Evolutionary conservation across 805 yeast genomes (phyloP).

Genomic region (Starmerella bombicola): DNA sequence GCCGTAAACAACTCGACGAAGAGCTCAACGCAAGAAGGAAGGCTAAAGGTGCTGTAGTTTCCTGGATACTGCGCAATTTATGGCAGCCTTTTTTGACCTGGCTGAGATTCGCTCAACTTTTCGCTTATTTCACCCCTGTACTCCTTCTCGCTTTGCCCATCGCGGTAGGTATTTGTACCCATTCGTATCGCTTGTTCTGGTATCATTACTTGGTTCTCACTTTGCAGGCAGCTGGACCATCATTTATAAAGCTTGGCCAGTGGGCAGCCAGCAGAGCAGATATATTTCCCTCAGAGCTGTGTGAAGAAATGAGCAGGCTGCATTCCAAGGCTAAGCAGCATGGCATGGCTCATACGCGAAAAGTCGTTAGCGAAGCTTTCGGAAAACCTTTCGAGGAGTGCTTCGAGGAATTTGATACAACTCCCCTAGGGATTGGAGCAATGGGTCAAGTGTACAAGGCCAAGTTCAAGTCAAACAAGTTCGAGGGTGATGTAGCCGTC

Average conservation of each 20-base stretch:
- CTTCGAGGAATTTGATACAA: constrained; percentile 62
- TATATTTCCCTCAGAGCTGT: constrained; percentile 67
- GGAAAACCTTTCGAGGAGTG: constrained; percentile 53
- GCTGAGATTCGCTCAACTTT: constrained; percentile 56
- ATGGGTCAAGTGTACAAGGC: constrained; percentile 92
- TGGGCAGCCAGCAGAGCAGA: constrained; percentile 99
- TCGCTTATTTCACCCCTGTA: constrained; percentile 58
- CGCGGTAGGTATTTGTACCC: constrained; percentile 36
- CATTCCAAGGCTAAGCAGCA: constrained; percentile 81
- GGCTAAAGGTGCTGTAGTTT: constrained; percentile 4
- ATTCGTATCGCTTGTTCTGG: constrained; percentile 44
- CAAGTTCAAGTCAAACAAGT: constrained; percentile 34
- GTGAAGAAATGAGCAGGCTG: constrained; percentile 59
- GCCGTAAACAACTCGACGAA: constrained; percentile 10
- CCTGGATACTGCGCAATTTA: constrained; percentile 32
- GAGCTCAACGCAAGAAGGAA: constrained; percentile 5
- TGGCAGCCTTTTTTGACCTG: constrained; percentile 51
- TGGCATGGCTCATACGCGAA: constrained; percentile 46
- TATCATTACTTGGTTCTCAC: constrained; percentile 48
- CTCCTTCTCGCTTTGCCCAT: constrained; percentile 48
- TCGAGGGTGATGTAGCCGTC: constrained; percentile 52
- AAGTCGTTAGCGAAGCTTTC: constrained; percentile 48
- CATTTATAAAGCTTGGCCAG: constrained; percentile 71
- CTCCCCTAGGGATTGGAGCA: constrained; percentile 93
- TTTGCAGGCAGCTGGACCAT: constrained; percentile 82